Conservation (phyloP, 1,139 yeast genomes). For the Suhomyces terraborum region DNA sequence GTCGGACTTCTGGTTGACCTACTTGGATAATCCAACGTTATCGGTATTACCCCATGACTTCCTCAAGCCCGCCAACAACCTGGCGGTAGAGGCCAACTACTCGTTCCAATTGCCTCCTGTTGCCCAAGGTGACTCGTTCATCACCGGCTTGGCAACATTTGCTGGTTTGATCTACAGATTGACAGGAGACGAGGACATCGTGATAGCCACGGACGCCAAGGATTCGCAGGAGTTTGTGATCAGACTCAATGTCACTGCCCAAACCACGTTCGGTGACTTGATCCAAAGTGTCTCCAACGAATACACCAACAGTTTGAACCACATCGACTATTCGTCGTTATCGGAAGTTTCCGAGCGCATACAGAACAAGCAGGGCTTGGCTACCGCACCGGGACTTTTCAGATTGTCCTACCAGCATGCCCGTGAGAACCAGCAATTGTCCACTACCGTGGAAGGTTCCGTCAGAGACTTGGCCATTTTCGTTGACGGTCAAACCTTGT, state of each 20-base stretch:
- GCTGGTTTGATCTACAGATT: slow-evolving; percentile 73
- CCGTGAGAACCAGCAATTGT: slow-evolving; percentile 43
- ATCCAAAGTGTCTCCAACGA: slow-evolving; percentile 45
- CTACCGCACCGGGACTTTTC: slow-evolving; percentile 64
- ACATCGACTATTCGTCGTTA: slow-evolving; percentile 49
- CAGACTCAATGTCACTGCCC: slow-evolving; percentile 59
- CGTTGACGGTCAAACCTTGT: slow-evolving; percentile 30
- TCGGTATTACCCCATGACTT: slow-evolving; percentile 88
- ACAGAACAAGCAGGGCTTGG: slow-evolving; percentile 50
- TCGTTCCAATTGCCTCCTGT: slow-evolving; percentile 34
- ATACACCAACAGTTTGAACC: slow-evolving; percentile 39
- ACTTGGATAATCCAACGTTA: slow-evolving; percentile 78
- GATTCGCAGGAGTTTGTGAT: slow-evolving; percentile 54
- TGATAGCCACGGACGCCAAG: slow-evolving; percentile 66
- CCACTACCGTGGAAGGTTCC: slow-evolving; percentile 54
- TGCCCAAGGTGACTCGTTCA: slow-evolving; percentile 34
- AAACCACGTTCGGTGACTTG: slow-evolving; percentile 55
- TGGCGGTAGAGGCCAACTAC: slow-evolving; percentile 63
- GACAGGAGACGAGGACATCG: slow-evolving; percentile 93
- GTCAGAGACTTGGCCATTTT: slow-evolving; percentile 66
- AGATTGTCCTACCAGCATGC: slow-evolving; percentile 62
- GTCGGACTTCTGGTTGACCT: slow-evolving; percentile 60
- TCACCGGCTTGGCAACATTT: slow-evolving; percentile 66
- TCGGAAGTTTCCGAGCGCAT: slow-evolving; percentile 58
- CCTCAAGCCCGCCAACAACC: slow-evolving; percentile 73